Evolutionary conservation across 1,284 basidiomycete genomes (phyloP), one percentile per base, ranked within the genome.

Genomic region (Moniliophthora roreri): DNA sequence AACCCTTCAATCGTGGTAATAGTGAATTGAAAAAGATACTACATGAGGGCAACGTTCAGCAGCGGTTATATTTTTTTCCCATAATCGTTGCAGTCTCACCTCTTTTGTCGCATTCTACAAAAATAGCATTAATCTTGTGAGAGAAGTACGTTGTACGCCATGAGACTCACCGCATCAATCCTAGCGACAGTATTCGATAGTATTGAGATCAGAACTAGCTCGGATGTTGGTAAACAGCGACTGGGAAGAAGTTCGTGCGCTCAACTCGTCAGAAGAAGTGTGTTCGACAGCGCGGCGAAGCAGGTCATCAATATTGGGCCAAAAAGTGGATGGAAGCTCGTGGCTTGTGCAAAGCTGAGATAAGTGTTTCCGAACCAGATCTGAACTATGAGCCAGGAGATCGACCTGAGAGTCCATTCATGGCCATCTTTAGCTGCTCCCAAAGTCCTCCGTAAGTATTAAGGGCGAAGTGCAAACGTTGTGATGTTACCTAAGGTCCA

Each of bases 1-100:
- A 60, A 89, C 89, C 93, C 92, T 75, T 95, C 91, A 50, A 97
- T 89, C 0, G 93, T 95, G 26, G 81, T 76, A 54, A 97, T 91
- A 1, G 92, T 84, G 62, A 83, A 87, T 69, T 96, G 92, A 71
- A 93, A 97, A 37, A 96, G 74, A 70, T 93, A 91, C 85, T 93
- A 60, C 3, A 41, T 36, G 36, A 32, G 38, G 47, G 50, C 38
- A 53, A 64, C 45, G 59, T 51, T 44, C 26, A 24, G 13, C 51
- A 50, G 42, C n/a, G 28, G 23, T 50, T 28, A 47, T 48, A 48
- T 35, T 48, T 55, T 32, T 32, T n/a, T n/a, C n/a, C n/a, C n/a
- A n/a, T n/a, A n/a, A n/a, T n/a, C n/a, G n/a, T n/a, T n/a, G n/a
- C n/a, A n/a, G n/a, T n/a, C 68, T 48, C 55, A 89, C 88, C 77